Base-by-base conservation (phyloP, 208 protist species). In the Wallacemonas sp. region DNA sequence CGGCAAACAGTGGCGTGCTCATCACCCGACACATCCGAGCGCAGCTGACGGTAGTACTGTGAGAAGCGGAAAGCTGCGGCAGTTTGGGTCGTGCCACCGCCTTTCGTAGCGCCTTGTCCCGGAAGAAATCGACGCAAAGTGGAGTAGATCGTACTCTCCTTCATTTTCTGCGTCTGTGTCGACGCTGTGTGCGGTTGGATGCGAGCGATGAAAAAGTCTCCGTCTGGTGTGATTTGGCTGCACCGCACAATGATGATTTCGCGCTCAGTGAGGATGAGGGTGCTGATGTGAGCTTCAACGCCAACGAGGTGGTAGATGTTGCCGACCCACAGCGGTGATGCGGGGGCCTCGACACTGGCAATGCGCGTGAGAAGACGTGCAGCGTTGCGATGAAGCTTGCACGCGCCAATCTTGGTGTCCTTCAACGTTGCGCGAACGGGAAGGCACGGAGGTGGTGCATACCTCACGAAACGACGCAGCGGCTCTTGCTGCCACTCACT, bases 1-100 rank as follows among this genome's bases (percentile, higher is more conserved):
- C 83, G 77, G 79, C 80, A 93, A 42, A 90, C 77, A 28, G 86
- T 49, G 22, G 86, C 68, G 15, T 59, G 65, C 59, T 62, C 75
- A 19, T 51, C 74, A n/a, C 66, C 72, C 0, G 62, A 58, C 30
- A 77, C 53, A 55, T 90, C 80, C 3, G 79, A 72, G 22, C 79
- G 75, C 49, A 93, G 44, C 68, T 86, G 81, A 4, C 86, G 80
- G 68, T 88, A 93, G 69, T 89, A 90, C 70, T 88, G 83, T 19
- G 86, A 93, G 62, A 79, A 80, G 41, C 82, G 80, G 51, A 87
- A 86, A 14, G 73, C 79, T 1, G 76, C 82, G 51, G 74, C 59
- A 15, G 77, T 81, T 12, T 62, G 68, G 58, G 68, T 75, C 39
- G 66, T 31, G 34, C 51, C 31, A 3, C 28, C 9, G n/a, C 49